phyloP scores from a whole-genome alignment of 2,329 filamentous ascomycete species.

The Sporothrix pallida region DNA sequence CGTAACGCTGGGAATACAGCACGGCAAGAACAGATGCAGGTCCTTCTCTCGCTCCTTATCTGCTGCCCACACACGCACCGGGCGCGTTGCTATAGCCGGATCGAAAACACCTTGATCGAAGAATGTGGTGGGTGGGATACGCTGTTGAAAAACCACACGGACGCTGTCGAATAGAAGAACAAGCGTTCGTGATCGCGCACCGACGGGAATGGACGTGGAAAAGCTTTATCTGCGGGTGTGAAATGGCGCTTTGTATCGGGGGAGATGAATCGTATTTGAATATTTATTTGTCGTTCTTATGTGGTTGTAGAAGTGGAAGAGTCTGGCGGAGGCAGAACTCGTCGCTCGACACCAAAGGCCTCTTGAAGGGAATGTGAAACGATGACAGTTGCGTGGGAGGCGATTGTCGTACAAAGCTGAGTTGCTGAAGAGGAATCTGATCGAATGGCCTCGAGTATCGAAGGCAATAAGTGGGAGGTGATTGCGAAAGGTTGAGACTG shows the following conservation, averaged over 20 bases:
- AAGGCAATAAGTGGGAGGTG: background rate
- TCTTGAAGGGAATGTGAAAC: background rate
- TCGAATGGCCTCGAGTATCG: background rate
- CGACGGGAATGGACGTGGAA: too few species aligned
- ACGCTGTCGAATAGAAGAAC: background rate
- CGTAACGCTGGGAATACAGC: too few species aligned
- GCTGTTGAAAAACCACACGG: background rate
- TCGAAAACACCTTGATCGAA: background rate
- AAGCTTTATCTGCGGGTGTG: background rate
- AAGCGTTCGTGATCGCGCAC: slow-evolving; percentile 22
- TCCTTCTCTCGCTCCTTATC: background rate
- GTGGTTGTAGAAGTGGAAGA: background rate
- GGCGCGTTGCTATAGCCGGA: background rate
- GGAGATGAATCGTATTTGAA: background rate
- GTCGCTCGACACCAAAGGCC: slow-evolving; percentile 21
- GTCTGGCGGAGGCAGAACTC: background rate
- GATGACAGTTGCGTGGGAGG: background rate
- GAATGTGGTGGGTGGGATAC: background rate
- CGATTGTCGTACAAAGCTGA: background rate
- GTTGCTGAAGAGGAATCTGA: background rate
- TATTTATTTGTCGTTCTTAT: too few species aligned
- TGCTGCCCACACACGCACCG: slow-evolving; percentile 21
- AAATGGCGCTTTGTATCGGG: background rate
- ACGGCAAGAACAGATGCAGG: background rate
- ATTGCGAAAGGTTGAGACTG: background rate